Evolutionary conservation across 2,329 filamentous ascomycete genomes (phyloP).

Genomic region (Orbilia quercus): DNA sequence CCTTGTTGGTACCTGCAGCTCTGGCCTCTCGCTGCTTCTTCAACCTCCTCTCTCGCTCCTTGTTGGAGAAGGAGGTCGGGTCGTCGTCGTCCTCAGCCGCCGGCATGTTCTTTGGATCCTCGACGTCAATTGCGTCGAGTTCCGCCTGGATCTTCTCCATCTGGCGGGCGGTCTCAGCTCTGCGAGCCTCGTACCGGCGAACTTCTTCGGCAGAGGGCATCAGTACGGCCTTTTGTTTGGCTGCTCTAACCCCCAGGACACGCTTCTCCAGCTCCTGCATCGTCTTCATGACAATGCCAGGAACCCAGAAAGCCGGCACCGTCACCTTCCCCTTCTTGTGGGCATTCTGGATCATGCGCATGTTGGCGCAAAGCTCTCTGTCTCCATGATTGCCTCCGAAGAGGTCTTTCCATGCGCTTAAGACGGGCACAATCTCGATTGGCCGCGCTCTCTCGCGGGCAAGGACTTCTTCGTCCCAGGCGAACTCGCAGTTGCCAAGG

Average conservation of each 20-base stretch:
- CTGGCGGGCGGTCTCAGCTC: neutral
- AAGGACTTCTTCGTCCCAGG: slow-evolving; percentile 28
- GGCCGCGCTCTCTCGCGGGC: neutral
- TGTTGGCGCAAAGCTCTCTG: neutral
- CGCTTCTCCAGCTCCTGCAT: neutral
- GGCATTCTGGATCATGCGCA: slow-evolving; percentile 8
- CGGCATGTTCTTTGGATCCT: neutral
- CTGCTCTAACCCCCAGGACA: neutral
- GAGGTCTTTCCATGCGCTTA: slow-evolving; percentile 7
- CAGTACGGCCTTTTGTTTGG: too few species aligned
- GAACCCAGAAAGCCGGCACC: slow-evolving; percentile 16
- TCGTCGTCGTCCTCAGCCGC: too few species aligned
- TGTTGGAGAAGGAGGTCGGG: too few species aligned
- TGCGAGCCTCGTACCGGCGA: neutral
- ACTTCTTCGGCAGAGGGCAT: neutral
- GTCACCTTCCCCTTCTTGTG: neutral
- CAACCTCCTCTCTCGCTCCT: too few species aligned
- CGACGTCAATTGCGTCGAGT: neutral
- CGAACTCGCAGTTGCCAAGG: neutral
- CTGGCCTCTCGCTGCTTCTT: too few species aligned
- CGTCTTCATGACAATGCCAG: neutral
- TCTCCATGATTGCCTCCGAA: neutral
- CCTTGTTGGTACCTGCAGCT: too few species aligned
- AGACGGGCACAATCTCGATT: neutral
- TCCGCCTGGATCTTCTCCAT: neutral